Conservation (phyloP, 306 rosid genomes). For the Trifolium subterraneum region DNA sequence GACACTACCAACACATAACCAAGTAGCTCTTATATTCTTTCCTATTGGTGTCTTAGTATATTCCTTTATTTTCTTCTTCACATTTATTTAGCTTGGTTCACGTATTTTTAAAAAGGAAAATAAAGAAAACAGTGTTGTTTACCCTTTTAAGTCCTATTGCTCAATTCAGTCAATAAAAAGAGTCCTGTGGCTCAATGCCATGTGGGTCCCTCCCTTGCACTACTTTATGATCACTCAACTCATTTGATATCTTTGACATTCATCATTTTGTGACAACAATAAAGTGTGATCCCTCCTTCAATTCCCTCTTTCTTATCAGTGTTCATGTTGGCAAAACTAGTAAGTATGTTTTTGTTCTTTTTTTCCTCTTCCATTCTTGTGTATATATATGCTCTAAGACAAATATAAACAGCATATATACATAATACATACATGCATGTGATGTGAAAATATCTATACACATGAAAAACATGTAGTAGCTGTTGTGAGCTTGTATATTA, state of each 20-base stretch:
- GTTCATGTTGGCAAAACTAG: constrained; percentile 44
- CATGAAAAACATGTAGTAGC: neutral
- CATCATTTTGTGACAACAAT: constrained; percentile 32
- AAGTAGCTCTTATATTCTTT: constrained; percentile 53
- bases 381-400: neutral
- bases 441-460: neutral
- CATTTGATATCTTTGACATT: constrained; percentile 49
- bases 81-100: constrained; percentile 1
- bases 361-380: neutral
- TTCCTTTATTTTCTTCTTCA: constrained; percentile 1
- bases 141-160: constrained; percentile 34
- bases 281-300: constrained; percentile 23
- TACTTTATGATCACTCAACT: constrained; percentile 37
- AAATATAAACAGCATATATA: neutral
- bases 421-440: constrained; percentile 10
- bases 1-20: constrained; percentile 35
- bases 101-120: neutral
- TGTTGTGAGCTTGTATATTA: neutral
- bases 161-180: neutral
- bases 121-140: constrained; percentile 27
- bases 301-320: constrained; percentile 8
- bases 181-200: constrained; percentile 36
- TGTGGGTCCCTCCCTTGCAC: constrained; percentile 76
- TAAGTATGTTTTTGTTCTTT: constrained; percentile 37
- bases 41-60: constrained; percentile 42